Percentiles rank a stretch among this genome's conserved stretches.
phyloP scores from a whole-genome alignment of 352 stramenopile genomes.

The Phytophthora foliorum region DNA sequence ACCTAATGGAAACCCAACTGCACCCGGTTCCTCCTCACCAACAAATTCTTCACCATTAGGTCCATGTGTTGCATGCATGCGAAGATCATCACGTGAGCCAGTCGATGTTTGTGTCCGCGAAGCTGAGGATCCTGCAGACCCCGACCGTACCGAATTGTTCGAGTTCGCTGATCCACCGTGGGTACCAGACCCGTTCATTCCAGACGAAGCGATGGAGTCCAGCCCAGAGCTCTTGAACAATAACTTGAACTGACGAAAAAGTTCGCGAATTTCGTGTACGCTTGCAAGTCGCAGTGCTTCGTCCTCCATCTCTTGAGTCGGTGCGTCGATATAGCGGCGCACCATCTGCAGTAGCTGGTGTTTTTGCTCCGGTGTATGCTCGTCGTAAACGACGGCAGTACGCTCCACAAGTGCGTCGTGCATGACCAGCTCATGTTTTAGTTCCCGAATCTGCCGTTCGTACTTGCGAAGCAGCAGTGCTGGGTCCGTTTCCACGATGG shows the following conservation, averaged over 20 bases:
- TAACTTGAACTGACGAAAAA: conserved; percentile 94
- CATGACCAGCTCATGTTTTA: conserved; percentile 95
- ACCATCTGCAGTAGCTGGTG: conserved; percentile 77
- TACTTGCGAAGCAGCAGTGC: conserved; percentile 90
- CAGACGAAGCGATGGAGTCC: conserved; percentile 4
- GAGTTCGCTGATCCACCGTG: conserved; percentile 21
- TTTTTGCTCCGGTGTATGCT: conserved; percentile 94
- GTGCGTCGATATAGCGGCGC: conserved; percentile 79
- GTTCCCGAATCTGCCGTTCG: conserved; percentile 92
- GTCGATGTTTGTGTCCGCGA: conserved; percentile 62
- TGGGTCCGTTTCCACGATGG: conserved; percentile 91
- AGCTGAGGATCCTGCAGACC: conserved; percentile 64
- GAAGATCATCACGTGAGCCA: conserved; percentile 55
- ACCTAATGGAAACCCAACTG: conserved; percentile 68
- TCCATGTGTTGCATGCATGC: conserved; percentile 26
- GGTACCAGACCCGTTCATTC: conserved; percentile 8
- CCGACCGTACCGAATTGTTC: conserved; percentile 38
- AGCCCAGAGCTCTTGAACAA: conserved; percentile 74
- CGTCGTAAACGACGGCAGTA: conserved; percentile 84
- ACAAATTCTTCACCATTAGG: conserved; percentile 49
- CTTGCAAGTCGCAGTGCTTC: conserved; percentile 80
- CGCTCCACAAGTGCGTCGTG: conserved; percentile 94
- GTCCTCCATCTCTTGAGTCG: conserved; percentile 76
- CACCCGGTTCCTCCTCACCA: conserved; percentile 65
- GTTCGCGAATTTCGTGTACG: conserved; percentile 92